Base-by-base conservation (phyloP, 2,329 filamentous ascomycete genomes). In the Ambrosiella cleistominuta region DNA sequence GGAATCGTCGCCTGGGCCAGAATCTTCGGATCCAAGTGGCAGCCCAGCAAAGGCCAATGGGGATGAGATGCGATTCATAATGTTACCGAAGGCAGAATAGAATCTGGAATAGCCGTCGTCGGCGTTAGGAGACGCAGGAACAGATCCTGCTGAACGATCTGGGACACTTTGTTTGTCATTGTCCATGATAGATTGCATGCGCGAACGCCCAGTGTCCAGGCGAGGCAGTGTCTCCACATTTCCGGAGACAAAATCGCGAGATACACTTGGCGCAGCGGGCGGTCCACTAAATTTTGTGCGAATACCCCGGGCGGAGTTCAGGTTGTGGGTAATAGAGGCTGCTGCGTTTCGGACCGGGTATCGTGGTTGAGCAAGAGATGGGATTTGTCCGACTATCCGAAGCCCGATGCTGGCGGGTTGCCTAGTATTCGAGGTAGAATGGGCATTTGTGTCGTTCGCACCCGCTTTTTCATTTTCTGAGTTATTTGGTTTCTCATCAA, bases 1-100 rank as follows among this genome's bases (percentile, higher is more conserved):
- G 27, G n/a, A 36, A 35, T 56, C 53, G 17, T 54, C 19, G 12
- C 19, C n/a, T 9, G 38, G 42, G 11, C 63, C 61, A 0, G 70
- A 66, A 61, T 79, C 77, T 58, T 80, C 74, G 15, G 74, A 66
- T 36, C 81, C 79, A 4, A 98, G 75, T 0, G 93, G 93, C 7
- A 98, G 78, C 0, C 91, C 91, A 3, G 93, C 88, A 71, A 96
- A 98, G 2, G 90, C 91, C 37, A 98, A 74, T 1, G 90, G 90
- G 0, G 90, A 89, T 0, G 91, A 94, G 11, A 97, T 80, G 64
- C 84, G 86, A 61, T 88, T 93, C 66, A 97, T 87, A 53, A 96
- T 79, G 57, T 80, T 88, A 58, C 90, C 89, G 65, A 96, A 95
- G 1, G 88, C 89, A 60, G 79, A 90, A 70, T 97, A 98, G 71